These are phyloP conservation scores for Auricularia cornea DNA, from an alignment of 768 basidiomycete genomes.

Conservation along the genomic window DNA sequence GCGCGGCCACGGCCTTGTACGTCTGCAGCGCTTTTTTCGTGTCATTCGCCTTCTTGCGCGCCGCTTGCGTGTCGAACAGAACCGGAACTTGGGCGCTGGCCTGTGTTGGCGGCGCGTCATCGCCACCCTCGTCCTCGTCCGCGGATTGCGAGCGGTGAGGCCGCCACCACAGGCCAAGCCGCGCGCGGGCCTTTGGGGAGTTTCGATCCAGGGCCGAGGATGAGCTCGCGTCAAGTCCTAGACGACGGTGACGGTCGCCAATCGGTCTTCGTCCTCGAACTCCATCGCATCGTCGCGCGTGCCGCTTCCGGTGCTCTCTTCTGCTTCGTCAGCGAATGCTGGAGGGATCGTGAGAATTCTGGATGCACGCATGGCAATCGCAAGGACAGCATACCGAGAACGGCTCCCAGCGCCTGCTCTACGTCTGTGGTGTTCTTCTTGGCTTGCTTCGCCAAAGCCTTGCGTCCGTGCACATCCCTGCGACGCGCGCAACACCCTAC, in stretches of 20 bases:
- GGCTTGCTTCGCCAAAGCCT: conserved; percentile 69
- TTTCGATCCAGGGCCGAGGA: conserved; percentile 33
- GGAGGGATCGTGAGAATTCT: conserved; percentile 7
- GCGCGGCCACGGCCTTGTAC: conserved; percentile 66
- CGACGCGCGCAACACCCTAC: neutral
- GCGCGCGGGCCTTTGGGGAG: conserved; percentile 13
- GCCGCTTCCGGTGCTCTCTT: conserved; percentile 43
- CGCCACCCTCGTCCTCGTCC: too few species aligned
- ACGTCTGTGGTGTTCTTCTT: conserved; percentile 66
- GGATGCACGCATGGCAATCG: neutral
- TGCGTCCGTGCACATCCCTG: conserved; percentile 50
- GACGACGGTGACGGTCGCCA: conserved; percentile 84
- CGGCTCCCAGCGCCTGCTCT: conserved; percentile 45
- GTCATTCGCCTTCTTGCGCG: conserved; percentile 47
- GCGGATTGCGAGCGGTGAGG: too few species aligned
- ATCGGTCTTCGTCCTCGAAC: conserved; percentile 75
- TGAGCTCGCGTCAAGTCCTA: conserved; percentile 76
- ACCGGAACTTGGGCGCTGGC: conserved; percentile 43
- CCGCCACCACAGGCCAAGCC: neutral
- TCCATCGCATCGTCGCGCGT: conserved; percentile 50
- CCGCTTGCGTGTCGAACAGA: conserved; percentile 68
- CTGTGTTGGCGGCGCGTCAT: conserved; percentile 4
- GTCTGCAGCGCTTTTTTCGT: conserved; percentile 58
- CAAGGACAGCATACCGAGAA: neutral
- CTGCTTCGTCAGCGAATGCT: conserved; percentile 29